phyloP scores from a whole-genome alignment of 805 yeast genomes.

The Saturnispora dispora region DNA sequence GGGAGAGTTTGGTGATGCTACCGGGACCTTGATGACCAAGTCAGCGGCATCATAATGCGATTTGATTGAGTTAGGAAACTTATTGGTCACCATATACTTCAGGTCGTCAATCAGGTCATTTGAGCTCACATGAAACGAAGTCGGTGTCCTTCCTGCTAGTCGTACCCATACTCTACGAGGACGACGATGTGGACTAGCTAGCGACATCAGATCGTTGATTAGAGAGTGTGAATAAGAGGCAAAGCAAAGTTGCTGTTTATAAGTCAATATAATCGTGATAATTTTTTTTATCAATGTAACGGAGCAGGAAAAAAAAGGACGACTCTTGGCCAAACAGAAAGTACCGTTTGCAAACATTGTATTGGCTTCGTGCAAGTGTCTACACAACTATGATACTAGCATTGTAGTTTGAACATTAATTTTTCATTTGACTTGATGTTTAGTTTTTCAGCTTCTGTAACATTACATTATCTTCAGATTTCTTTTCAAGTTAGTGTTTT shows the following conservation, averaged over 20 bases:
- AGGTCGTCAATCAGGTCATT: slow-evolving; percentile 74
- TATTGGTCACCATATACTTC: slow-evolving; percentile 52
- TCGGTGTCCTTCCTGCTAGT: slow-evolving; percentile 46
- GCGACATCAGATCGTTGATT: not conserved
- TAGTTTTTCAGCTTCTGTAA: too few species aligned
- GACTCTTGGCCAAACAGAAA: not conserved
- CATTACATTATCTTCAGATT: too few species aligned
- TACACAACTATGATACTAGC: too few species aligned
- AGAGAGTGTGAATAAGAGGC: not conserved
- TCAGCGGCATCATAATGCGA: slow-evolving; percentile 63
- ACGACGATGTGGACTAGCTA: slow-evolving; percentile 1
- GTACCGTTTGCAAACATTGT: too few species aligned
- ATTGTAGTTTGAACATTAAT: too few species aligned
- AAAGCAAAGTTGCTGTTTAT: not conserved
- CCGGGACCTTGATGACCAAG: slow-evolving; percentile 28
- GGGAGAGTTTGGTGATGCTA: not conserved
- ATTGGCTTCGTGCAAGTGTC: too few species aligned
- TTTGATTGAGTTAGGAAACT: slow-evolving; percentile 61
- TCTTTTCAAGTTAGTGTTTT: too few species aligned
- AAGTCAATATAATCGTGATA: not conserved
- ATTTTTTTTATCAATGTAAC: not conserved
- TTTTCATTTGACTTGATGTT: too few species aligned
- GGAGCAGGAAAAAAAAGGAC: not conserved
- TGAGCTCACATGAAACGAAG: slow-evolving; percentile 55
- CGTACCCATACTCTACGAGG: slow-evolving; percentile 48